These are phyloP conservation scores for Orbilia blumenaviensis DNA, from an alignment of 2,329 filamentous ascomycete species.

Conservation along the genomic window DNA sequence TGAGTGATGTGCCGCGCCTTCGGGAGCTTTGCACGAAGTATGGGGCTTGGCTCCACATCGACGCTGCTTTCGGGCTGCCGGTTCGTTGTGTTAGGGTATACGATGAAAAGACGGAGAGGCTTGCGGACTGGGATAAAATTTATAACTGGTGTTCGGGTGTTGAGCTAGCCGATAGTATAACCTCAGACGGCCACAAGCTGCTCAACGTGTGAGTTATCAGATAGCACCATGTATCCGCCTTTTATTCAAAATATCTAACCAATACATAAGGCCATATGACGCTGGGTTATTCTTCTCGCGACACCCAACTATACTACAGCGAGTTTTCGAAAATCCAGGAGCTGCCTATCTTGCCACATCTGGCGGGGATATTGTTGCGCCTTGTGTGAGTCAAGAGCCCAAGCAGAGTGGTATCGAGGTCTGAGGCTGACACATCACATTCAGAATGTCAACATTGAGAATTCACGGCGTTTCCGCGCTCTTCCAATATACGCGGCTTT, in stretches of 20 bases:
- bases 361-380: conserved; percentile 26
- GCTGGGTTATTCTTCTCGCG: conserved; percentile 87
- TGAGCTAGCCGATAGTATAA: conserved; percentile 85
- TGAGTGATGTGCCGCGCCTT: conserved; percentile 66
- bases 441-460: conserved; percentile 82
- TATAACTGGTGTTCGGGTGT: conserved; percentile 70
- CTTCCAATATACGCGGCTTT: conserved; percentile 88
- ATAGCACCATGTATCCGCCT: not conserved
- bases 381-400: conserved; percentile 20
- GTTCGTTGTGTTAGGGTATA: conserved; percentile 68
- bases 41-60: conserved; percentile 84
- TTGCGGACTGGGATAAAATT: conserved; percentile 57
- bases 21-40: conserved; percentile 76
- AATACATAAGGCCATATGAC: conserved; percentile 75
- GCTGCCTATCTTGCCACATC: conserved; percentile 74
- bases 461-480: conserved; percentile 88
- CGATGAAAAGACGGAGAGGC: conserved; percentile 25
- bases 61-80: conserved; percentile 88
- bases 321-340: conserved; percentile 82
- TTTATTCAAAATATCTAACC: not conserved
- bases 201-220: conserved; percentile 73
- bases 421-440: not conserved
- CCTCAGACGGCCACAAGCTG: conserved; percentile 88
- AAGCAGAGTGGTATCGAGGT: not conserved
- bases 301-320: conserved; percentile 67